Evolutionary conservation across 2,329 filamentous ascomycete species (phyloP).

Genomic region (Epichloe bromicola): DNA sequence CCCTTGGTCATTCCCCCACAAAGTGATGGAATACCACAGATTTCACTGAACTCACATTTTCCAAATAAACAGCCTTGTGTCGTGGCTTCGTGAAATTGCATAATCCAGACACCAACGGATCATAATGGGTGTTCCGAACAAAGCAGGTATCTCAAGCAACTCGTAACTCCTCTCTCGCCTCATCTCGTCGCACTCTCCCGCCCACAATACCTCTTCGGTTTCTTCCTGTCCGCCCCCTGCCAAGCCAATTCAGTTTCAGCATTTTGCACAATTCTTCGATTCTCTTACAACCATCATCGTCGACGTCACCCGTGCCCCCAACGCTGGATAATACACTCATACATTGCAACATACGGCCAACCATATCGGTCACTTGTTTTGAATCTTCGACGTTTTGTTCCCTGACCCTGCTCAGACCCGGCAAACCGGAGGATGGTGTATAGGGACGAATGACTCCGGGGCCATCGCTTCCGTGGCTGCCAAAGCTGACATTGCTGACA

Average conservation of each 20-base stretch:
- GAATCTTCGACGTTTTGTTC: slow-evolving; percentile 54
- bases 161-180: slow-evolving; percentile 27
- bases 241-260: slow-evolving; percentile 94
- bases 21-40: no score
- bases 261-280: slow-evolving; percentile 76
- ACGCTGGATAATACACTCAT: slow-evolving; percentile 79
- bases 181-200: slow-evolving; percentile 37
- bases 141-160: slow-evolving; percentile 18
- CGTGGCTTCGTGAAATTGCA: no score
- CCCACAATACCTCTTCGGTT: slow-evolving; percentile 87
- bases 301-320: slow-evolving; percentile 40
- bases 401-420: slow-evolving; percentile 29
- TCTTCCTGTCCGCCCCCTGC: slow-evolving; percentile 74
- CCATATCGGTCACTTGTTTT: slow-evolving; percentile 81
- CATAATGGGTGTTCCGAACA: not conserved
- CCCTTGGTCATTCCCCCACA: no score
- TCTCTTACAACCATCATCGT: slow-evolving; percentile 61
- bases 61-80: no score
- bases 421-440: slow-evolving; percentile 28
- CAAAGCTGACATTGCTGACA: slow-evolving; percentile 70
- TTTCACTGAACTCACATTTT: no score
- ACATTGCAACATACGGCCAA: slow-evolving; percentile 91
- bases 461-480: slow-evolving; percentile 36
- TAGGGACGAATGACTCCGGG: slow-evolving; percentile 32
- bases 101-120: no score